A percentile compares a stretch with the other conserved stretches of the same genome.
Conservation (phyloP, 129 eudicot genomes). For the Artemisia tridentata region DNA sequence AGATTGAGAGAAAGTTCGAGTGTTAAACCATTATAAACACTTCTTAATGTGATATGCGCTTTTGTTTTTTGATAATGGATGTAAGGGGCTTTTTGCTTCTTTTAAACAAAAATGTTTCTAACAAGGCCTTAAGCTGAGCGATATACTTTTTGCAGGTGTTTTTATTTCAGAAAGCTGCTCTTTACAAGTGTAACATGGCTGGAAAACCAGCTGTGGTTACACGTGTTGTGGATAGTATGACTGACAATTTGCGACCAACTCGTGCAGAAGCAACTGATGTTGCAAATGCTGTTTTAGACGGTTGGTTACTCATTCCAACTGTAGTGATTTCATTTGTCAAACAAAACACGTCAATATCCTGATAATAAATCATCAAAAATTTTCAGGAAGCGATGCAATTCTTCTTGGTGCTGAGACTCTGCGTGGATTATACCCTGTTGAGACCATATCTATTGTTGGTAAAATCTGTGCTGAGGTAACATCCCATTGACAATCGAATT, state of each 20-base stretch:
- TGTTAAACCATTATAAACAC: no score
- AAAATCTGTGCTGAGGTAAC: constrained; percentile 72
- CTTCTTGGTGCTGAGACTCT: constrained; percentile 82
- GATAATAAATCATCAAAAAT: not conserved
- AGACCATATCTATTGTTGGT: constrained; percentile 58
- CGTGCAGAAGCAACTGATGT: constrained; percentile 91
- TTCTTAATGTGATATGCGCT: not conserved
- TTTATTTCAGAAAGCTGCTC: constrained; percentile 67
- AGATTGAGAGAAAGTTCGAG: no score
- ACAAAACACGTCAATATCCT: not conserved
- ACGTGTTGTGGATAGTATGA: constrained; percentile 86
- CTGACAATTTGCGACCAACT: constrained; percentile 69
- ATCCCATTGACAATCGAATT: not conserved
- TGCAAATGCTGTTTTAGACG: constrained; percentile 76
- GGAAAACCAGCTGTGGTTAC: constrained; percentile 78
- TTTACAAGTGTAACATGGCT: constrained; percentile 77
- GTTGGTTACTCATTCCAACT: constrained; percentile 29
- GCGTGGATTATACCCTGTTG: constrained; percentile 69
- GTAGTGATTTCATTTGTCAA: not conserved
- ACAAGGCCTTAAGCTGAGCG: constrained; percentile 15
- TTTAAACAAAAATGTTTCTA: not conserved
- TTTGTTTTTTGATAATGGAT: not conserved
- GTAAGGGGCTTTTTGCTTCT: not conserved
- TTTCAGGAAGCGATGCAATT: constrained; percentile 74
- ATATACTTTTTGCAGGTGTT: constrained; percentile 49